Base-by-base conservation (phyloP, 257 asterid species). In the Thymus mandschuricus region DNA sequence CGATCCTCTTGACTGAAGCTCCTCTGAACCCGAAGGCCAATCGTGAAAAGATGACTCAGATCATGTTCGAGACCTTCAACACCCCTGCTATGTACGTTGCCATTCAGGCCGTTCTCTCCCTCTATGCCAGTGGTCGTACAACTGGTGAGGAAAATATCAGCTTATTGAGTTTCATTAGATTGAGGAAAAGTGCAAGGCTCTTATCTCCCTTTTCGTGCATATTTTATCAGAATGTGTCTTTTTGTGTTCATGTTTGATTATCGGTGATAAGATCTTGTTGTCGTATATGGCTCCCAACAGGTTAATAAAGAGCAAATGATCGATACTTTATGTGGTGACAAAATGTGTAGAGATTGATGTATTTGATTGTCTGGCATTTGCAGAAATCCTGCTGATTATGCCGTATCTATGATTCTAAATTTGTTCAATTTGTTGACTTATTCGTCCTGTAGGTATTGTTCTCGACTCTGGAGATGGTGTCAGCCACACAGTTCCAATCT, bases 1-100 rank as follows among this genome's bases (percentile, higher is more conserved):
- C 85, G 0, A 74, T 81, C 49, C 85, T 81, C 58, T 81, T 81
- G 75, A 81, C 85, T 0, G 85, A 81, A 71, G 85, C 85, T 35
- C 85, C 85, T 70, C 85, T 81, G 10, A 81, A 81, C 78, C 85
- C 85, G 2, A 81, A 81, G 85, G 85, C 85, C 0, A 81, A 81
- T 74, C 85, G 85, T 74, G 85, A 81, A 61, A 81, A 81, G 49
- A 81, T 81, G 85, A 80, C 84, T 60, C 84, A 80, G 38, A 80
- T 80, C 69, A 86, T 21, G 21, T 21, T 21, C 21, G 21, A 21
- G 21, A 21, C 21, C 21, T 21, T 21, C 21, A 21, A 21, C 21
- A 21, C 21, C 21, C 21, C 21, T 21, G 21, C 21, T 21, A 21
- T 21, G 21, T 21, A 21, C 21, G 21, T 21, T 21, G 21, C 21